A percentile compares a stretch with the other conserved stretches of the same genome.
Evolutionary conservation across 192 early-diverging fungal species (phyloP).

Genomic region (Coemansia sp.): DNA sequence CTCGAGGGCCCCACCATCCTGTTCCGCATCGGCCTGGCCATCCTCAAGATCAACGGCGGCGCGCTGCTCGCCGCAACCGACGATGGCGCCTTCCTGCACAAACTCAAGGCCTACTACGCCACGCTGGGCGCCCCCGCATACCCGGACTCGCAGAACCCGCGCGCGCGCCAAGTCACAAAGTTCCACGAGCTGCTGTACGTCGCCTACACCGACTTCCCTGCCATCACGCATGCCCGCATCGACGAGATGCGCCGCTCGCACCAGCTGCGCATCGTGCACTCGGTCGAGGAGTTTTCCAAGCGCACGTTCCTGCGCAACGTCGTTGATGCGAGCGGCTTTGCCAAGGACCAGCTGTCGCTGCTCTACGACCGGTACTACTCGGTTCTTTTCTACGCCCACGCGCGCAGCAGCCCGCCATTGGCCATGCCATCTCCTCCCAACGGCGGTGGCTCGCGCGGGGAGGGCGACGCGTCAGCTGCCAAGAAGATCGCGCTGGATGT

Average conservation of each 20-base stretch:
- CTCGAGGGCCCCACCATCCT: slow-evolving; percentile 96
- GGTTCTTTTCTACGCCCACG: slow-evolving; percentile 67
- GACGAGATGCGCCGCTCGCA: slow-evolving; percentile 79
- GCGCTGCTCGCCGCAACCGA: slow-evolving; percentile 68
- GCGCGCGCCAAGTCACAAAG: slow-evolving; percentile 66
- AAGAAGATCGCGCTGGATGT: slow-evolving; percentile 64
- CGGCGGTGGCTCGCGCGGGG: slow-evolving; percentile 23
- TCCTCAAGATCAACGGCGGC: slow-evolving; percentile 92
- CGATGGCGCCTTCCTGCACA: slow-evolving; percentile 79
- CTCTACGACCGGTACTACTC: slow-evolving; percentile 91
- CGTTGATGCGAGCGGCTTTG: slow-evolving; percentile 72
- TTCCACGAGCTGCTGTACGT: slow-evolving; percentile 92
- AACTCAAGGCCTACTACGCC: slow-evolving; percentile 86
- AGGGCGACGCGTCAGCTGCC: slow-evolving; percentile 20
- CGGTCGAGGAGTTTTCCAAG: slow-evolving; percentile 93
- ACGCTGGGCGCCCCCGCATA: slow-evolving; percentile 79
- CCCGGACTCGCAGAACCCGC: slow-evolving; percentile 59
- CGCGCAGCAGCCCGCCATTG: neutral
- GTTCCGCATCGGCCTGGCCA: slow-evolving; percentile 90
- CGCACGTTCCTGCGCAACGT: slow-evolving; percentile 86
- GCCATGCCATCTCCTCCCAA: slow-evolving; percentile 1
- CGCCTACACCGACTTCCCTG: slow-evolving; percentile 90
- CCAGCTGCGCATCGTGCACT: slow-evolving; percentile 89
- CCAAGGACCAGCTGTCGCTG: slow-evolving; percentile 82
- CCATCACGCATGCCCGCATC: slow-evolving; percentile 74